phyloP scores from a whole-genome alignment of 768 basidiomycete species.

The Calocybe cyanea region DNA sequence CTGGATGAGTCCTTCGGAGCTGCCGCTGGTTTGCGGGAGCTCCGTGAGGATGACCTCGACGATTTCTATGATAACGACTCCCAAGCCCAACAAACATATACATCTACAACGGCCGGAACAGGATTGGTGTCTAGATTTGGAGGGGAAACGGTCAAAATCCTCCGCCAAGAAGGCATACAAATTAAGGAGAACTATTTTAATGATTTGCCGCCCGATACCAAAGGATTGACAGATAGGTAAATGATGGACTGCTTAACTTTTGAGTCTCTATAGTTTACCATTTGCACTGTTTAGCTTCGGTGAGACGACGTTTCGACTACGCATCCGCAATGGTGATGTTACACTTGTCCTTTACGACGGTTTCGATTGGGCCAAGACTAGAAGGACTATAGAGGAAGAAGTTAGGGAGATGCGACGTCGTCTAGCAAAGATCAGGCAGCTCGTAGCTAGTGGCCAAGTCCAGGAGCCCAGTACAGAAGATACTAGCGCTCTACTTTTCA shows the following conservation, averaged over 20 bases:
- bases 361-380: conserved; percentile 89
- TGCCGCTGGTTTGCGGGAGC: conserved; percentile 70
- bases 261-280: conserved; percentile 6
- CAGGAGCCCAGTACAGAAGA: conserved; percentile 74
- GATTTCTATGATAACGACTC: conserved; percentile 49
- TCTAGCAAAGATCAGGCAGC: conserved; percentile 85
- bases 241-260: conserved; percentile 15
- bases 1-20: conserved; percentile 79
- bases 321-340: conserved; percentile 58
- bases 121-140: conserved; percentile 59
- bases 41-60: conserved; percentile 69
- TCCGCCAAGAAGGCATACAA: conserved; percentile 60
- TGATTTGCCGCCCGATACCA: conserved; percentile 52
- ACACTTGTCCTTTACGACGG: conserved; percentile 83
- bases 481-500: conserved; percentile 79
- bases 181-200: conserved; percentile 75
- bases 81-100: conserved; percentile 18
- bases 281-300: conserved; percentile 28
- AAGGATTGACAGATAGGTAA: conserved; percentile 45
- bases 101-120: conserved; percentile 25
- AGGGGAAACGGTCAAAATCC: conserved; percentile 83
- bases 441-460: conserved; percentile 86
- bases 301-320: conserved; percentile 48
- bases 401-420: conserved; percentile 83
- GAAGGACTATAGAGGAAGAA: conserved; percentile 83